Percentiles rank a stretch among this genome's conserved stretches.
phyloP scores from a whole-genome alignment of 2,329 filamentous ascomycete species.

The Colletotrichum sp. region DNA sequence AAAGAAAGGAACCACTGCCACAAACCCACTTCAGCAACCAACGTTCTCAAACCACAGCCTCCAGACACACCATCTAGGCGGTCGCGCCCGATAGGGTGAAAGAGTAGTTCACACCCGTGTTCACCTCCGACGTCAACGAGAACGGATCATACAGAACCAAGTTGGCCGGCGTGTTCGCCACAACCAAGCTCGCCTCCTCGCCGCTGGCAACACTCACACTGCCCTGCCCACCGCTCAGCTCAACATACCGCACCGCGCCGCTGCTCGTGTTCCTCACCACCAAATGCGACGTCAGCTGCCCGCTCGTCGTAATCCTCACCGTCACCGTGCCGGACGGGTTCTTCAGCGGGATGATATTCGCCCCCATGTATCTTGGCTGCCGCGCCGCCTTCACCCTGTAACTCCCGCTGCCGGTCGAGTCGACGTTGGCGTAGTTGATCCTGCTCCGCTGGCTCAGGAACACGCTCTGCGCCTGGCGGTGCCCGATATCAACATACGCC shows the following conservation, averaged over 20 bases:
- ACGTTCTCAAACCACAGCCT: too few relatives aligned
- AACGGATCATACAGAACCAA: constrained; percentile 50
- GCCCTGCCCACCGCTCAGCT: constrained; percentile 35
- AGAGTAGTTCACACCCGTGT: constrained; percentile 42
- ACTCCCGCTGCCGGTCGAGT: constrained; percentile 31
- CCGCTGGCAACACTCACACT: constrained; percentile 34
- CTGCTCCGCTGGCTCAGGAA: constrained; percentile 38
- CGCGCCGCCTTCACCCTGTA: constrained; percentile 47
- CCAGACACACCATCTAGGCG: neutral
- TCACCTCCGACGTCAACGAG: constrained; percentile 36
- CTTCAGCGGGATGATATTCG: constrained; percentile 51
- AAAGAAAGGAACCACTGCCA: neutral
- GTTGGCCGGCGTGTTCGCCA: constrained; percentile 50
- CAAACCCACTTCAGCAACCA: too few relatives aligned
- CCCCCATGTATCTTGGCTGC: constrained; percentile 52
- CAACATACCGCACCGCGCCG: constrained; percentile 41
- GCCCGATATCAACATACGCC: constrained; percentile 56
- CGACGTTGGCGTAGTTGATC: constrained; percentile 48
- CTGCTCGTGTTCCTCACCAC: constrained; percentile 35
- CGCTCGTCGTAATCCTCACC: constrained; percentile 36
- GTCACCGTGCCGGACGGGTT: constrained; percentile 32
- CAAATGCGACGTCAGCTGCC: constrained; percentile 45
- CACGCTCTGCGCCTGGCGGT: constrained; percentile 40
- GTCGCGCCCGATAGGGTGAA: constrained; percentile 36
- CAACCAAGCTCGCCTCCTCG: constrained; percentile 47